Evolutionary conservation across 2,329 filamentous ascomycete species (phyloP).

Genomic region (Hypoxylon sp.): DNA sequence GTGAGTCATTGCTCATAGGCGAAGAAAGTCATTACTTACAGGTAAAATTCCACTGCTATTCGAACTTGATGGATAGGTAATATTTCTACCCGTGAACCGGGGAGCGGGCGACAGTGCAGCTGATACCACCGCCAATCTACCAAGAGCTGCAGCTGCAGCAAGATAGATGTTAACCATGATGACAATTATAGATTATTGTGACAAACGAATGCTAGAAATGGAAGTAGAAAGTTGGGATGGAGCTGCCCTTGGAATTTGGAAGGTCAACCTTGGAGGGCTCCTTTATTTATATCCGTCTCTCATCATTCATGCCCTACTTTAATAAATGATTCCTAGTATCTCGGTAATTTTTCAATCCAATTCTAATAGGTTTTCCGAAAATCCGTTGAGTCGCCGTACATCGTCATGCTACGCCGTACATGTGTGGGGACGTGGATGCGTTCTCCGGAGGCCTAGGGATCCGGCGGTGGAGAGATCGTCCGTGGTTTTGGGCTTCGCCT

Average conservation of each 20-base stretch:
- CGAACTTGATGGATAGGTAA: neutral
- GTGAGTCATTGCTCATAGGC: neutral
- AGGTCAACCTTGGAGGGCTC: neutral
- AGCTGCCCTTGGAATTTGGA: neutral
- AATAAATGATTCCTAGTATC: neutral
- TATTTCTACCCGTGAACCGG: conserved; percentile 12
- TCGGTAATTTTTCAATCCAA: neutral
- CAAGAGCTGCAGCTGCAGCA: conserved; percentile 4
- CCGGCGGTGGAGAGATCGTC: conserved; percentile 11
- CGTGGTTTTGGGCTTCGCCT: neutral
- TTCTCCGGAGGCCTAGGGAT: conserved; percentile 25
- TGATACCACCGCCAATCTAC: neutral
- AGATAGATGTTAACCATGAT: conserved; percentile 26
- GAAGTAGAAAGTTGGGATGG: neutral
- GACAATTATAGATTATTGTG: neutral
- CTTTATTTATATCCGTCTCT: conserved; percentile 3
- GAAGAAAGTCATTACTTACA: conserved; percentile 14
- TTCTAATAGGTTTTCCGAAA: neutral
- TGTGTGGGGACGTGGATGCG: neutral
- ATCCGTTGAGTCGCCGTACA: neutral
- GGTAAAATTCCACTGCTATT: conserved; percentile 30
- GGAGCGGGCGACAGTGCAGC: conserved; percentile 6
- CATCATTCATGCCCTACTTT: neutral
- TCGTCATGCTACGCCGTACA: neutral
- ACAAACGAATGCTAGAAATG: neutral